Base-by-base conservation (phyloP, 2,329 filamentous ascomycete species). In the Curvularia hawaiiensis region DNA sequence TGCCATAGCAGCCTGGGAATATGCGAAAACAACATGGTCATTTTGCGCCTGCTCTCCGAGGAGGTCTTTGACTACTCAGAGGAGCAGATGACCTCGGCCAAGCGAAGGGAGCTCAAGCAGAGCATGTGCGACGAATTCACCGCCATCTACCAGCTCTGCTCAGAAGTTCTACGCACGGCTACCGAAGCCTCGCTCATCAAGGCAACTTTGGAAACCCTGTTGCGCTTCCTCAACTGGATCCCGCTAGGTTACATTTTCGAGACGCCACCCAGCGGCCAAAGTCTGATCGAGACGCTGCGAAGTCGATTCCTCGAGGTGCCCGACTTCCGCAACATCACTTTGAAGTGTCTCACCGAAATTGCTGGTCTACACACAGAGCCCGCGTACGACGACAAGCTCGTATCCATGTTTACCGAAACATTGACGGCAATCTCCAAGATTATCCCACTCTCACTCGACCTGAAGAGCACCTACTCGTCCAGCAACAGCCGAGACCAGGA, bases 1-100 rank as follows among this genome's bases (percentile, higher is more conserved):
- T 98, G 93, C 79, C 93, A 96, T 76, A 94, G 91, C 67, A 97
- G 90, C 78, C 83, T 99, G 52, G 95, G 94, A 38, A 96, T 99
- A 70, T 99, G 96, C 85, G 95, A 99, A 81, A 99, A 99, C 83
- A 99, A 99, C 83, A 99, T 99, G 95, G 92, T 91, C 64, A 98
- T 99, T 69, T 85, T 99, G 67, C 89, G 95, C 59, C 82, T 99
- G 69, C 85, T 99, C 45, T 99, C 95, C 7, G 95, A 99, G 78
- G 95, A 99, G 78, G 94, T 99, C 38, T 99, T 99, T 74, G 95
- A 99, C 81, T 99, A 96, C 79, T 99, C 95, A 1, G 92, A 94
- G 63, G 95, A 99, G 74, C 92, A 97, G 77, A 97, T 99, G 94
- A 99, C 95, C n/a, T 97, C 94, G 38, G 87, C 90, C 58, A 99